Conservation (phyloP, 768 basidiomycete genomes). For the Collybia mongolica region DNA sequence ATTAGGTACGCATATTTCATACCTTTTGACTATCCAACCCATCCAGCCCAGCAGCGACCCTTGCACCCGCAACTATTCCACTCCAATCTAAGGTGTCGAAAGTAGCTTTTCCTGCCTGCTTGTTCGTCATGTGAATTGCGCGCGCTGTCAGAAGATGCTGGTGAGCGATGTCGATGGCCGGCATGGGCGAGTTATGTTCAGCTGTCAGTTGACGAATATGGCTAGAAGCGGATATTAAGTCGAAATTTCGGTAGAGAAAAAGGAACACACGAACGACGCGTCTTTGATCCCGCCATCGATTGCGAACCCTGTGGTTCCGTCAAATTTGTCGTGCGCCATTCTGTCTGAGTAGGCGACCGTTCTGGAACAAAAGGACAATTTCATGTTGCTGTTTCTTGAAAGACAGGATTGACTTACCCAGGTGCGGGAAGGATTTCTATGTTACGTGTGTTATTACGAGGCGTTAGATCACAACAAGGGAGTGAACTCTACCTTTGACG, state of each 20-base stretch:
- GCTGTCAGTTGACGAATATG: slow-evolving; percentile 72
- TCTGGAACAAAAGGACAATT: slow-evolving; percentile 25
- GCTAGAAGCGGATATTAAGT: slow-evolving; percentile 22
- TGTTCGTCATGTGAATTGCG: slow-evolving; percentile 57
- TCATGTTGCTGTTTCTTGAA: background rate
- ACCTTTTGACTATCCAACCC: slow-evolving; percentile 38
- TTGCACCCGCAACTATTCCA: slow-evolving; percentile 71
- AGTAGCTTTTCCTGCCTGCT: slow-evolving; percentile 39
- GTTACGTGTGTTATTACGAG: too few relatives aligned
- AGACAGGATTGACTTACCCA: slow-evolving; percentile 30
- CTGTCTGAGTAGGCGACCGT: slow-evolving; percentile 59
- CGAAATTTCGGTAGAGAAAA: background rate
- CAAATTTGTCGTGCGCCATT: slow-evolving; percentile 74
- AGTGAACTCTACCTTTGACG: slow-evolving; percentile 47
- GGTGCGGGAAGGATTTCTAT: slow-evolving; percentile 72
- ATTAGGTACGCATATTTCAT: slow-evolving; percentile 1
- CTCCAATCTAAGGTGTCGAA: slow-evolving; percentile 81
- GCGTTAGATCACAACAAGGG: background rate
- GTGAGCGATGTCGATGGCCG: slow-evolving; percentile 67
- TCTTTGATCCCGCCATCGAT: slow-evolving; percentile 91
- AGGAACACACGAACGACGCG: slow-evolving; percentile 46
- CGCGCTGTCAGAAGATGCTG: slow-evolving; percentile 79
- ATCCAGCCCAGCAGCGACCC: slow-evolving; percentile 71
- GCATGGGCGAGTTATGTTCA: slow-evolving; percentile 69
- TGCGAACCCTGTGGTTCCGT: slow-evolving; percentile 71